Conservation (phyloP, 2,329 filamentous ascomycete genomes). For the Trichoderma asperellum region DNA sequence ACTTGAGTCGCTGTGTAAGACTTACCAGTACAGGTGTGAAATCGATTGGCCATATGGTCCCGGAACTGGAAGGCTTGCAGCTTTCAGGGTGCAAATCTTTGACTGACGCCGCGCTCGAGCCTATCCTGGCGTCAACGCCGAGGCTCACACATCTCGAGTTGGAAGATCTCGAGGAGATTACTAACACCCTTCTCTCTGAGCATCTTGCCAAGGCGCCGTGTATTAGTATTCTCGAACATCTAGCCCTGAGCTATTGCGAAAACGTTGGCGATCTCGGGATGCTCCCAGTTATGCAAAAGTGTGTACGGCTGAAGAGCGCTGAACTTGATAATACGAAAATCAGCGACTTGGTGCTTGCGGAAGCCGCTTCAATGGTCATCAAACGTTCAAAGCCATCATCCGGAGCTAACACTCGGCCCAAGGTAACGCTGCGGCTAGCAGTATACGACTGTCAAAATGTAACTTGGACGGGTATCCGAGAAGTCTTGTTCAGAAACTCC, state of each 20-base stretch:
- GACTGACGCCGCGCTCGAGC: slow-evolving; percentile 72
- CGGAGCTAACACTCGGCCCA: slow-evolving; percentile 48
- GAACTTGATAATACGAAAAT: slow-evolving; percentile 94
- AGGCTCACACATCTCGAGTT: slow-evolving; percentile 84
- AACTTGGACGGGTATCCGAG: slow-evolving; percentile 88
- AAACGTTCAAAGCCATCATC: slow-evolving; percentile 58
- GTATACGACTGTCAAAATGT: slow-evolving; percentile 92
- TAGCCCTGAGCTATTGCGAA: slow-evolving; percentile 91
- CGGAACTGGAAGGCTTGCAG: slow-evolving; percentile 79
- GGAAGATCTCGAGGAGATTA: slow-evolving; percentile 80
- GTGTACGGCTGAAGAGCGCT: slow-evolving; percentile 68
- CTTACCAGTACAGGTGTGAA: slow-evolving; percentile 76
- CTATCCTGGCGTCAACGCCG: slow-evolving; percentile 74
- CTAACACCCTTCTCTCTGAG: slow-evolving; percentile 72
- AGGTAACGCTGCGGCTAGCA: slow-evolving; percentile 72
- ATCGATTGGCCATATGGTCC: slow-evolving; percentile 72
- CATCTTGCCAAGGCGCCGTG: slow-evolving; percentile 78
- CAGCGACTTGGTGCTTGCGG: slow-evolving; percentile 81
- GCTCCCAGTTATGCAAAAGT: slow-evolving; percentile 78
- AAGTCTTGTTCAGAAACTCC: slow-evolving; percentile 83
- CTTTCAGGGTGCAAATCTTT: slow-evolving; percentile 77
- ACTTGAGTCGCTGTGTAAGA: slow-evolving; percentile 76
- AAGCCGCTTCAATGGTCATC: slow-evolving; percentile 80
- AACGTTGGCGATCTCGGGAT: slow-evolving; percentile 81
- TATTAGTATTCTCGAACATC: slow-evolving; percentile 70